Conservation (phyloP, 2,329 filamentous ascomycete species). For the Pezicula radicicola region DNA sequence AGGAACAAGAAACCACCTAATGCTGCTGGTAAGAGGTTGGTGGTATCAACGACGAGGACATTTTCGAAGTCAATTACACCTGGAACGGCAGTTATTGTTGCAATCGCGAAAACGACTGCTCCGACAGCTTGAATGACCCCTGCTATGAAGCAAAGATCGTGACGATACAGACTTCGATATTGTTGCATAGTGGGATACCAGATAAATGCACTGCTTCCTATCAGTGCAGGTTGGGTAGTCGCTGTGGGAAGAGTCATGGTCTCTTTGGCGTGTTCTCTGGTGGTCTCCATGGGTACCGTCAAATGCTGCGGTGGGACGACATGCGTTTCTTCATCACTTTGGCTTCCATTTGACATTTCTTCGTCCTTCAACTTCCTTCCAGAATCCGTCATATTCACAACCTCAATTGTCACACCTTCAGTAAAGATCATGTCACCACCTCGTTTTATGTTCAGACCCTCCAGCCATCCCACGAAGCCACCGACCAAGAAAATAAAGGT, state of each 20-base stretch:
- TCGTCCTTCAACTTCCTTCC: neutral
- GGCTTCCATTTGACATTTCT: neutral
- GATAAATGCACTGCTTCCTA: constrained; percentile 14
- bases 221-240: constrained; percentile 6
- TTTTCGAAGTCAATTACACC: constrained; percentile 14
- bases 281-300: neutral
- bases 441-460: constrained; percentile 16
- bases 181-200: constrained; percentile 10
- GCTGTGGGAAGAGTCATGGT: neutral
- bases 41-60: constrained; percentile 1
- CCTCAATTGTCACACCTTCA: constrained; percentile 6
- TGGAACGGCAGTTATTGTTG: constrained; percentile 13
- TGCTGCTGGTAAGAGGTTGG: constrained; percentile 17
- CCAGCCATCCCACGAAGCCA: constrained; percentile 14
- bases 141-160: constrained; percentile 10
- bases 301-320: neutral
- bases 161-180: constrained; percentile 7
- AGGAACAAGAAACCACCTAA: constrained; percentile 18
- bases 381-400: constrained; percentile 1
- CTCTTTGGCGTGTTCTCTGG: neutral
- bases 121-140: constrained; percentile 14
- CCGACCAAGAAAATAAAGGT: constrained; percentile 16
- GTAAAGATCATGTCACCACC: constrained; percentile 7
- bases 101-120: constrained; percentile 18
- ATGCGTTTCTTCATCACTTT: constrained; percentile 3